Conservation (phyloP, 495 filamentous ascomycete genomes). For the Aspergillus nanangensis region DNA sequence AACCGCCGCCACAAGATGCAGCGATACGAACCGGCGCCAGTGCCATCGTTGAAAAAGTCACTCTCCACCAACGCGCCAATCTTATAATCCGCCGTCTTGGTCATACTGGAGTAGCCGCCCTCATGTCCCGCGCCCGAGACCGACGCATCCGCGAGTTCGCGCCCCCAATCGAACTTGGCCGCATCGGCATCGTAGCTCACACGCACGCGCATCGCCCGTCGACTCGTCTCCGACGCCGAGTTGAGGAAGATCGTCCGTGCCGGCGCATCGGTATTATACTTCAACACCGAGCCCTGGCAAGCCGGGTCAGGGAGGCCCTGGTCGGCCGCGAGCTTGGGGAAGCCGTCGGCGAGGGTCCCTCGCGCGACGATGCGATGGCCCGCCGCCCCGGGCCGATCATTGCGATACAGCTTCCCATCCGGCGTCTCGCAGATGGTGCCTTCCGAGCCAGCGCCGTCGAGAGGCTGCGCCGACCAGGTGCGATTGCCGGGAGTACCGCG, state of each 20-base stretch:
- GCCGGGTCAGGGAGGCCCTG: constrained; percentile 2
- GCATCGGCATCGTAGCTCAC: constrained; percentile 3
- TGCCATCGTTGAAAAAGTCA: constrained; percentile 6
- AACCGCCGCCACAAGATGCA: constrained; percentile 6
- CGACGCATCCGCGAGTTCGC: constrained; percentile 2
- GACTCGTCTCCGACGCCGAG: not conserved
- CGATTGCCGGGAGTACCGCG: constrained; percentile 1
- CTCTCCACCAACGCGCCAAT: constrained; percentile 2
- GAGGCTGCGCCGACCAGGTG: constrained; percentile 1
- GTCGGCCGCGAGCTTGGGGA: constrained; percentile 1
- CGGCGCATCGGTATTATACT: constrained; percentile 1
- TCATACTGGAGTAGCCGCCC: constrained; percentile 7
- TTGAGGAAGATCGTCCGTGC: constrained; percentile 3
- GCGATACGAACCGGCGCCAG: not conserved
- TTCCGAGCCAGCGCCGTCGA: constrained; percentile 3
- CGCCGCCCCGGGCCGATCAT: not conserved
- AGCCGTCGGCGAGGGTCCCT: not conserved
- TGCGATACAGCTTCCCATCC: constrained; percentile 3
- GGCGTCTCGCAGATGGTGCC: constrained; percentile 3
- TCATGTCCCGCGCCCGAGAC: not conserved
- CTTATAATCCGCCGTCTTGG: constrained; percentile 5
- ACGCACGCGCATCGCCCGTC: constrained; percentile 2
- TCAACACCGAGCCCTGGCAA: constrained; percentile 1
- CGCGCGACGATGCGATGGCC: constrained; percentile 4
- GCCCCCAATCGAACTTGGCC: not conserved